A percentile compares a stretch with the other conserved stretches of the same genome.
Evolutionary conservation across 2,329 filamentous ascomycete genomes (phyloP).

Genomic region (Exophiala dermatitidis): DNA sequence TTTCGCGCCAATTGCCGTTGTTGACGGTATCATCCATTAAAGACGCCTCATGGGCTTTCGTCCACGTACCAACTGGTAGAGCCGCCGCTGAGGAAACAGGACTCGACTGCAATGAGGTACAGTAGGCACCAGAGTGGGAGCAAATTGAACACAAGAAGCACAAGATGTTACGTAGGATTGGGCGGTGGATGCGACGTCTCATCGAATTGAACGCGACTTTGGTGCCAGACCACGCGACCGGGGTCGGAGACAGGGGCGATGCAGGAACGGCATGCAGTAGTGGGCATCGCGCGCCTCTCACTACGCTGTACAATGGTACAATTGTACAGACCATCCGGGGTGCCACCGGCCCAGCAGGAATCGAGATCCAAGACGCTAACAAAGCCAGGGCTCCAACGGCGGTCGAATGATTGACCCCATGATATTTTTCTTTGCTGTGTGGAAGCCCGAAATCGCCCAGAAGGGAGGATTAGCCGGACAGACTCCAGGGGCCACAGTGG

Average conservation of each 20-base stretch:
- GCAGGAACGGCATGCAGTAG: neutral
- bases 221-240: neutral
- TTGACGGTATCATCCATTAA: neutral
- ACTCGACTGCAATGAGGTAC: neutral
- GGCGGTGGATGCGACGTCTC: constrained; percentile 1
- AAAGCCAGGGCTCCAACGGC: neutral
- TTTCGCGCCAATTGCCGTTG: constrained; percentile 2
- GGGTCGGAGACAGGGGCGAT: constrained; percentile 2
- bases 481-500: no score
- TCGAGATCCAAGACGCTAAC: neutral
- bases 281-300: neutral
- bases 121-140: constrained; percentile 1
- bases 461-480: neutral
- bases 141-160: constrained; percentile 5
- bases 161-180: constrained; percentile 4
- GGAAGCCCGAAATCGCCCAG: neutral
- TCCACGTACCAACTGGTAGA: no score
- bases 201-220: constrained; percentile 3
- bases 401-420: neutral
- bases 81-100: neutral
- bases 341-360: neutral
- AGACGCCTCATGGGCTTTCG: no score
- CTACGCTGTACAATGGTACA: neutral
- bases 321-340: neutral
- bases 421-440: neutral